A percentile compares a stretch with the other conserved stretches of the same genome.
phyloP scores from a whole-genome alignment of 2,329 filamentous ascomycete species.

The Coleophoma eucalyptorum region DNA sequence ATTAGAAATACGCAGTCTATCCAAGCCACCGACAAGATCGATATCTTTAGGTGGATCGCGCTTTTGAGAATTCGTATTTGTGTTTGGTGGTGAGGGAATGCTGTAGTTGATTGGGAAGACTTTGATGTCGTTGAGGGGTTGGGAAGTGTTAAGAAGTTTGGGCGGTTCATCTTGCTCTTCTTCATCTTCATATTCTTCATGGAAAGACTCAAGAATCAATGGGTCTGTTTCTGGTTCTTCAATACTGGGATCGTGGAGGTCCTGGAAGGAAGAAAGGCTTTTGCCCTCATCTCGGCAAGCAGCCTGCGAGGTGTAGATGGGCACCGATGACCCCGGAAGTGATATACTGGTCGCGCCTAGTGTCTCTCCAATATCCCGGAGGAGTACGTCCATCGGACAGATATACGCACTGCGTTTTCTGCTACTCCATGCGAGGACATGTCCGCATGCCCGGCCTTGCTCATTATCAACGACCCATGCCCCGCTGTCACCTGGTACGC shows the following conservation, averaged over 20 bases:
- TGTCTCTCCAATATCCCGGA: conserved; percentile 80
- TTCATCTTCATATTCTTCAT: not conserved
- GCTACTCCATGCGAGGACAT: conserved; percentile 84
- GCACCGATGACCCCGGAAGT: conserved; percentile 44
- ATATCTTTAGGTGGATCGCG: not conserved
- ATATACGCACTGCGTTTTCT: conserved; percentile 84
- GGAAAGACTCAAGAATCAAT: not conserved
- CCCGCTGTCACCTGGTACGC: conserved; percentile 83
- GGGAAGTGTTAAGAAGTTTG: too few relatives aligned
- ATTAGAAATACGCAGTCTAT: not conserved
- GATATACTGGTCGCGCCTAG: conserved; percentile 67
- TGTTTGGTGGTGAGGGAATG: too few relatives aligned
- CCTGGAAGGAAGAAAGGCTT: not conserved
- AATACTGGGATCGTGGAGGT: too few relatives aligned
- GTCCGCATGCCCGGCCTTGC: conserved; percentile 78
- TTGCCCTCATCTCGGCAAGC: not conserved
- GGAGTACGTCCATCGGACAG: conserved; percentile 87
- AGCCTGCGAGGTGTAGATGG: too few relatives aligned
- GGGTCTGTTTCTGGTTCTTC: too few relatives aligned
- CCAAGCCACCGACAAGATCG: not conserved
- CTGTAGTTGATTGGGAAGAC: too few relatives aligned
- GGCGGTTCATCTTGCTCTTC: not conserved
- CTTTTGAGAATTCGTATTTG: too few relatives aligned
- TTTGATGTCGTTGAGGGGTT: too few relatives aligned
- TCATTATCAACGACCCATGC: conserved; percentile 87